Evolutionary conservation across 1,139 yeast species (phyloP).

Genomic region (Pichia inconspicua): DNA sequence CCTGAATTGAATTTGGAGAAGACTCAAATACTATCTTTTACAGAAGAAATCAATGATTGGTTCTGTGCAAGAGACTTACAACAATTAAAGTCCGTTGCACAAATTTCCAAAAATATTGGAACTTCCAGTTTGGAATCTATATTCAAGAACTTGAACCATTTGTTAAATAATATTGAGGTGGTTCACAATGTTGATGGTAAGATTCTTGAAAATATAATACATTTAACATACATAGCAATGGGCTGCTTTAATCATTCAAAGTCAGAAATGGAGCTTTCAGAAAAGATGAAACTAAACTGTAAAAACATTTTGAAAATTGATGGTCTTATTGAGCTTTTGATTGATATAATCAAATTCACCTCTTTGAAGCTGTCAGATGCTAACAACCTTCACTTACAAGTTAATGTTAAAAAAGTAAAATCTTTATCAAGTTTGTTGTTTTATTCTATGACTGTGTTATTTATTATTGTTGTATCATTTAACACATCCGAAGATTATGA

Average conservation of each 20-base stretch:
- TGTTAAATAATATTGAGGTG: background rate
- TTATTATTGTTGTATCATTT: slow-evolving; percentile 14
- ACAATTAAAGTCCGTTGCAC: slow-evolving; percentile 20
- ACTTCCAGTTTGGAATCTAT: slow-evolving; percentile 3
- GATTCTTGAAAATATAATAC: slow-evolving; percentile 7
- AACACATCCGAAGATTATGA: slow-evolving; percentile 14
- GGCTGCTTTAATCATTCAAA: slow-evolving; percentile 20
- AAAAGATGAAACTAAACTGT: slow-evolving; percentile 14
- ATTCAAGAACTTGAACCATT: background rate
- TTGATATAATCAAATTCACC: slow-evolving; percentile 6
- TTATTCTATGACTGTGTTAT: slow-evolving; percentile 40
- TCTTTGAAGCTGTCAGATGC: slow-evolving; percentile 17
- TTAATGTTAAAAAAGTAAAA: slow-evolving; percentile 8
- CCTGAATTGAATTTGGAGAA: slow-evolving; percentile 42
- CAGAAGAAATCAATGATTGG: slow-evolving; percentile 56
- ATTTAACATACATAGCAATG: slow-evolving; percentile 20
- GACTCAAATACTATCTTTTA: slow-evolving; percentile 35
- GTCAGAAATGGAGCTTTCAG: slow-evolving; percentile 14
- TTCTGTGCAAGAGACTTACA: slow-evolving; percentile 45
- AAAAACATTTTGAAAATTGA: slow-evolving; percentile 2
- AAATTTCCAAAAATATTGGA: slow-evolving; percentile 2
- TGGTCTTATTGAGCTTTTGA: slow-evolving; percentile 5
- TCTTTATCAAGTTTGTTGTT: slow-evolving; percentile 29
- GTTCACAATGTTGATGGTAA: slow-evolving; percentile 4
- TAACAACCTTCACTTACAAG: slow-evolving; percentile 14